phyloP scores from a whole-genome alignment of 2,329 filamentous ascomycete genomes.

The Cucurbitaria berberidis region DNA sequence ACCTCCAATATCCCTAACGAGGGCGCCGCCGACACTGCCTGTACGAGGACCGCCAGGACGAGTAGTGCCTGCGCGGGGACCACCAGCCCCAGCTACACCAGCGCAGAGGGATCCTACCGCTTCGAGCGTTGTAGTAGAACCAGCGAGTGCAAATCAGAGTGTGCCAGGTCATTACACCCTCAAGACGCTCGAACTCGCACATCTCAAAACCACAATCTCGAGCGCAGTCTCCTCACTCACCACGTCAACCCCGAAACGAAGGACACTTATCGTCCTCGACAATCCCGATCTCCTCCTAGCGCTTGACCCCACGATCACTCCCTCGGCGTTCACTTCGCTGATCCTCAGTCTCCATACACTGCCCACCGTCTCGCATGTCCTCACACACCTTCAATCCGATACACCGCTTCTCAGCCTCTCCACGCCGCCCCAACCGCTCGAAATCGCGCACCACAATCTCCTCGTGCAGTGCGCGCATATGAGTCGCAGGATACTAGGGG shows the following conservation, averaged over 20 bases:
- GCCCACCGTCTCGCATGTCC: slow-evolving; percentile 69
- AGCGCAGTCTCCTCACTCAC: slow-evolving; percentile 31
- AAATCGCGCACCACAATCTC: slow-evolving; percentile 56
- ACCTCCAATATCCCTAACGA: not conserved
- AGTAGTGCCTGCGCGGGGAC: slow-evolving; percentile 20
- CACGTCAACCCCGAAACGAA: slow-evolving; percentile 14
- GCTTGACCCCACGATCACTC: slow-evolving; percentile 29
- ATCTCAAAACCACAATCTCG: slow-evolving; percentile 34
- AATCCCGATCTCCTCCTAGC: slow-evolving; percentile 53
- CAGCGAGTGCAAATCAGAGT: slow-evolving; percentile 1
- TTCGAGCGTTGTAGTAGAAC: slow-evolving; percentile 1
- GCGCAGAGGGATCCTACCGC: not conserved
- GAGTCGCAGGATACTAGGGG: slow-evolving; percentile 72
- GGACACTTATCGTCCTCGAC: slow-evolving; percentile 54
- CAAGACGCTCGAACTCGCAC: slow-evolving; percentile 32
- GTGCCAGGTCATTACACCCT: slow-evolving; percentile 28
- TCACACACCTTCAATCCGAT: slow-evolving; percentile 72
- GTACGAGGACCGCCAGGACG: slow-evolving; percentile 26
- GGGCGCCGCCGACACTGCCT: slow-evolving; percentile 17
- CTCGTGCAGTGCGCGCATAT: slow-evolving; percentile 75
- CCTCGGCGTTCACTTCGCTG: slow-evolving; percentile 27
- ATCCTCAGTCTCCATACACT: slow-evolving; percentile 36
- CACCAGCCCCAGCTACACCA: slow-evolving; percentile 3
- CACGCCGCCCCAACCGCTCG: slow-evolving; percentile 51
- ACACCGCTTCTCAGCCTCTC: slow-evolving; percentile 70